A percentile compares a stretch with the other conserved stretches of the same genome.
phyloP scores from a whole-genome alignment of 768 basidiomycete genomes.

The Kwoniella shandongensis region DNA sequence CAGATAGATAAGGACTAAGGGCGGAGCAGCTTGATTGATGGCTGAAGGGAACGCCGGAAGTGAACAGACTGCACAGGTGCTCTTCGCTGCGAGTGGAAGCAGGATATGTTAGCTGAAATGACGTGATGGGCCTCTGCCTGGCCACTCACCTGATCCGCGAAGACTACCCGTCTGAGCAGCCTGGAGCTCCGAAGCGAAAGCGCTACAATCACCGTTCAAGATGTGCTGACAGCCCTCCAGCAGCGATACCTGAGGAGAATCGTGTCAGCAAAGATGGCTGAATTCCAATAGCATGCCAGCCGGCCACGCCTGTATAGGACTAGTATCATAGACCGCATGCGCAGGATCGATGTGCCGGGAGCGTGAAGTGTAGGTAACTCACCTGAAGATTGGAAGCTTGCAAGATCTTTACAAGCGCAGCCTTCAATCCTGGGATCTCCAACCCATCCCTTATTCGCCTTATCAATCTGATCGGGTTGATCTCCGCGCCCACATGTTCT shows the following conservation, averaged over 20 bases:
- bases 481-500: constrained; percentile 94
- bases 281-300: too few relatives aligned
- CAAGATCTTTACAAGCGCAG: constrained; percentile 91
- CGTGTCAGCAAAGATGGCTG: too few relatives aligned
- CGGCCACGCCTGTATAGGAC: not conserved
- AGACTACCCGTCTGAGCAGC: constrained; percentile 77
- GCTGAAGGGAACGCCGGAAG: constrained; percentile 60
- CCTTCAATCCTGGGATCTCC: constrained; percentile 92
- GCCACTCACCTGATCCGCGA: constrained; percentile 66
- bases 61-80: constrained; percentile 67
- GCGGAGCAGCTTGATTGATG: constrained; percentile 55
- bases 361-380: constrained; percentile 1
- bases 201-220: constrained; percentile 75
- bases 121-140: too few relatives aligned
- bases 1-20: constrained; percentile 72
- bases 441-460: constrained; percentile 92
- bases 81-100: constrained; percentile 59
- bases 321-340: too few relatives aligned
- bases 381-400: constrained; percentile 88
- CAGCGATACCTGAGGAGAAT: constrained; percentile 72
- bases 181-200: constrained; percentile 68
- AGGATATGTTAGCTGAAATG: not conserved
- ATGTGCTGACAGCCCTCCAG: constrained; percentile 90
- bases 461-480: constrained; percentile 90
- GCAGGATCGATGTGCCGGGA: not conserved